Conservation (phyloP, 768 basidiomycete species). For the Wakefieldia striispora region DNA sequence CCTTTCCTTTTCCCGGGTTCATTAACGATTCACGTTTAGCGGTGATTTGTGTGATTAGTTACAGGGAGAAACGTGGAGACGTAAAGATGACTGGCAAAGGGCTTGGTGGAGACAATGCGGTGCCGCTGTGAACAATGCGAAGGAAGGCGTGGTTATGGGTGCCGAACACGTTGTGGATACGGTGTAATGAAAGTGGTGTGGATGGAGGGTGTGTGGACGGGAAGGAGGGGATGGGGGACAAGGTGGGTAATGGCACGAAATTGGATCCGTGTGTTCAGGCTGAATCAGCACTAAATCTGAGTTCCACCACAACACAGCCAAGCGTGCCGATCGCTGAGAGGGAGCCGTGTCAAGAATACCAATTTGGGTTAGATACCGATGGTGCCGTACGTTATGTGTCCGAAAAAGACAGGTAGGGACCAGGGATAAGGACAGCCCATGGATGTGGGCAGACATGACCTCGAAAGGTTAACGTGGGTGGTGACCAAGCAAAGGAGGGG, state of each 20-base stretch:
- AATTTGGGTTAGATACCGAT: slow-evolving; percentile 29
- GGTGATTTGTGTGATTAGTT: slow-evolving; percentile 16
- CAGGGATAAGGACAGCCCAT: slow-evolving; percentile 9
- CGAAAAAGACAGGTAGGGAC: slow-evolving; percentile 14
- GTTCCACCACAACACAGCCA: slow-evolving; percentile 22
- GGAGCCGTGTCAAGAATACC: slow-evolving; percentile 31
- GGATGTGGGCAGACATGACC: slow-evolving; percentile 28
- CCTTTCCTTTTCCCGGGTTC: not conserved
- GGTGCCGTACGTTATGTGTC: slow-evolving; percentile 31
- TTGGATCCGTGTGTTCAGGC: slow-evolving; percentile 13
- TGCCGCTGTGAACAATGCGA: slow-evolving; percentile 17
- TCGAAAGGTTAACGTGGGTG: slow-evolving; percentile 35
- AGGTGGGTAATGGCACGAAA: not conserved
- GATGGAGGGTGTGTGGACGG: slow-evolving; percentile 8
- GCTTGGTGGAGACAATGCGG: slow-evolving; percentile 22
- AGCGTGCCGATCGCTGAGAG: slow-evolving; percentile 31
- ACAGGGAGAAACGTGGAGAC: slow-evolving; percentile 5
- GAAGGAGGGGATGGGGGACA: not conserved
- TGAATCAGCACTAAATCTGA: slow-evolving; percentile 28
- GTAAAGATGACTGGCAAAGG: slow-evolving; percentile 14
- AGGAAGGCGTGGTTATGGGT: not conserved
- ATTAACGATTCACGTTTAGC: not conserved
- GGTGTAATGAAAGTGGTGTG: slow-evolving; percentile 12
- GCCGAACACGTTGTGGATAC: slow-evolving; percentile 22
- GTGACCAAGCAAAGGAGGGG: slow-evolving; percentile 13